Evolutionary conservation across 2,329 filamentous ascomycete species (phyloP).

Genomic region (Talaromyces sp.): DNA sequence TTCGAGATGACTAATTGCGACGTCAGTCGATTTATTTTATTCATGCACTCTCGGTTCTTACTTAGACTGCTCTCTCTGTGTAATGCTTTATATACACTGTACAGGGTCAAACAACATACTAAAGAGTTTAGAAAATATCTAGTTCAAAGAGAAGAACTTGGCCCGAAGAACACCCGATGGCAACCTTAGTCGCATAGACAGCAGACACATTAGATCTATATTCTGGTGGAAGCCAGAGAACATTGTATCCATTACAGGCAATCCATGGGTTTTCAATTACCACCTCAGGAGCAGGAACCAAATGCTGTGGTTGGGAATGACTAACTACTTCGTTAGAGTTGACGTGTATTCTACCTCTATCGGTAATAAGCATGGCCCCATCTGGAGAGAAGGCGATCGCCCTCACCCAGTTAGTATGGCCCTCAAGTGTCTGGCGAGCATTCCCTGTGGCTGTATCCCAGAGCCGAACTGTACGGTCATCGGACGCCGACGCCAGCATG

Average conservation of each 20-base stretch:
- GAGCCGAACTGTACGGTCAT: background rate
- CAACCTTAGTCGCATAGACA: background rate
- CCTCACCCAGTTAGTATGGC: no score
- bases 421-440: background rate
- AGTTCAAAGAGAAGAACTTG: background rate
- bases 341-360: background rate
- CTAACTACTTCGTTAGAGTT: background rate
- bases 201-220: background rate
- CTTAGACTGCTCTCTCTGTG: no score
- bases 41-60: no score
- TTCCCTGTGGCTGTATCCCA: background rate
- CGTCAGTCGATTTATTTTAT: no score
- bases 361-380: background rate
- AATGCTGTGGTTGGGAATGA: background rate
- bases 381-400: background rate
- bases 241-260: background rate
- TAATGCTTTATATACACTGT: no score
- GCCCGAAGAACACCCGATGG: background rate
- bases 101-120: no score
- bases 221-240: background rate
- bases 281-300: background rate
- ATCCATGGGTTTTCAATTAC: background rate
- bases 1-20: no score
- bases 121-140: no score
- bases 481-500: background rate